These are phyloP conservation scores for Cercophora samala DNA, from an alignment of 495 filamentous ascomycete genomes.

Conservation along the genomic window DNA sequence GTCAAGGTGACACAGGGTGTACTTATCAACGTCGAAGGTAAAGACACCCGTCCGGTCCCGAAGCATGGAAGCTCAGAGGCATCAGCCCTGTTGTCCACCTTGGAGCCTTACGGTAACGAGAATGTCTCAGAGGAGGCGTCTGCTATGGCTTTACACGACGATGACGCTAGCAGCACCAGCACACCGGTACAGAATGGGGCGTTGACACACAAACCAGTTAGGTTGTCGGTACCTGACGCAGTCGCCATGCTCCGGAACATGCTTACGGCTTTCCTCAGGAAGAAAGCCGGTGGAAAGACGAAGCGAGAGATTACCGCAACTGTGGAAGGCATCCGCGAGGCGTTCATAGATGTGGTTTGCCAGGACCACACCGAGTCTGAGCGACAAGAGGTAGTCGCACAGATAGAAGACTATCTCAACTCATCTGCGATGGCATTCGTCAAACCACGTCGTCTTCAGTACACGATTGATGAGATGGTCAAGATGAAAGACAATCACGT, in stretches of 20 bases:
- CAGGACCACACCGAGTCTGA: neutral
- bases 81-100: neutral
- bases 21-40: neutral
- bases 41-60: neutral
- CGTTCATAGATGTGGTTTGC: neutral
- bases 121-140: neutral
- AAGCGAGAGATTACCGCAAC: neutral
- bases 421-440: neutral
- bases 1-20: neutral
- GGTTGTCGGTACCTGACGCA: neutral
- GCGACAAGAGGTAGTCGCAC: neutral
- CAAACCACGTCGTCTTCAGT: neutral
- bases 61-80: neutral
- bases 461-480: slow-evolving; percentile 8
- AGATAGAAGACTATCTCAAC: neutral
- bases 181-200: neutral
- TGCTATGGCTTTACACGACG: neutral
- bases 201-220: neutral
- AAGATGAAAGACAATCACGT: neutral
- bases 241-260: neutral
- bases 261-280: neutral
- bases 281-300: neutral
- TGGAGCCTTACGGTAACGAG: slow-evolving; percentile 4
- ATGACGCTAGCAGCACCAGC: neutral
- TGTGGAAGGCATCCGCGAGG: neutral